A percentile compares a stretch with the other conserved stretches of the same genome.
Evolutionary conservation across 208 protist genomes (phyloP).

Genomic region (Trypanosoma mega): DNA sequence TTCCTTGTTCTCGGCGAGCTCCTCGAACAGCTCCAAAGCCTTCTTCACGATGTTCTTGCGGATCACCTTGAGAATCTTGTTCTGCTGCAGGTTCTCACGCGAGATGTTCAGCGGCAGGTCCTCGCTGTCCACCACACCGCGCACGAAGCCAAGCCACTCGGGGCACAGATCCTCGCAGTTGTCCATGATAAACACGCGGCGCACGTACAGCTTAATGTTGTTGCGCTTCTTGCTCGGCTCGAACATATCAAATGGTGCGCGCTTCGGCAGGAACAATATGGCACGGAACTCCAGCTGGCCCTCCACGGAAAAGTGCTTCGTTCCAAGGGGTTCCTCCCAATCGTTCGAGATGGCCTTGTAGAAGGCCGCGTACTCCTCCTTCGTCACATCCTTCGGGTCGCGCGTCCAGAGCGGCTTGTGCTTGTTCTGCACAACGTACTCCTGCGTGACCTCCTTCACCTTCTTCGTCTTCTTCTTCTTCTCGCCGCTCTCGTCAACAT

Average conservation of each 20-base stretch:
- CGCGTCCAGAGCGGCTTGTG: conserved; percentile 98
- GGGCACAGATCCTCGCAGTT: conserved; percentile 98
- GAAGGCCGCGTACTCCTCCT: conserved; percentile 99
- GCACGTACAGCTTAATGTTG: conserved; percentile 98
- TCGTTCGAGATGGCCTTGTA: conserved; percentile 98
- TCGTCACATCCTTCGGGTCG: conserved; percentile 94
- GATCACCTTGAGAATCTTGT: conserved; percentile 98
- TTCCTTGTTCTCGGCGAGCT: conserved; percentile 97
- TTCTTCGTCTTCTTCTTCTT: conserved; percentile 86
- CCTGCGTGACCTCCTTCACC: conserved; percentile 70
- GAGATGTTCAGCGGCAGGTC: conserved; percentile 99
- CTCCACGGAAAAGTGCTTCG: conserved; percentile 98
- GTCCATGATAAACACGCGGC: conserved; percentile 99
- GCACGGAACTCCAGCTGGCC: conserved; percentile 97
- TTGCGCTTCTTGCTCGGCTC: conserved; percentile 97
- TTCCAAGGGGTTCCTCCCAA: conserved; percentile 96
- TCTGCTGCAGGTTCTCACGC: conserved; percentile 98
- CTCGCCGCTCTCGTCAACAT: conserved; percentile 83
- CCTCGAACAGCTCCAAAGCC: conserved; percentile 95
- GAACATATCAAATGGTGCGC: conserved; percentile 98
- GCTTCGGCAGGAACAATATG: conserved; percentile 95
- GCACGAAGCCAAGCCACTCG: conserved; percentile 97
- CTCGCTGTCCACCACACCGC: conserved; percentile 98
- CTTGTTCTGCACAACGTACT: conserved; percentile 98
- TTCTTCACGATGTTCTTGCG: conserved; percentile 99